A percentile compares a stretch with the other conserved stretches of the same genome.
phyloP scores from a whole-genome alignment of 768 basidiomycete genomes.

The Pilatotrama ljubarskyi region DNA sequence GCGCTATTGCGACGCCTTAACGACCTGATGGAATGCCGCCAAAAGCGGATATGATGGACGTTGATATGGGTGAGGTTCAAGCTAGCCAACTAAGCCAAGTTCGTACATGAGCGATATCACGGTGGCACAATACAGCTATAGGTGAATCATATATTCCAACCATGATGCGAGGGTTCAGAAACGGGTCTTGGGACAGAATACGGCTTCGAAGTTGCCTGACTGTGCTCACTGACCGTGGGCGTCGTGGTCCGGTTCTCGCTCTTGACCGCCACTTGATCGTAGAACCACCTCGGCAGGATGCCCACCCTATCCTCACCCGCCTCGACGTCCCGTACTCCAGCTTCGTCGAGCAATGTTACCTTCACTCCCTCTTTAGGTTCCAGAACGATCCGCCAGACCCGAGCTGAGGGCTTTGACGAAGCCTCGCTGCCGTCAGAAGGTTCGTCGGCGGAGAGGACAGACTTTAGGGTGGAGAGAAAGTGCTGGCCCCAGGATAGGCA shows the following conservation, averaged over 20 bases:
- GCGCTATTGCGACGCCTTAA: no score
- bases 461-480: slow-evolving; percentile 56
- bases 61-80: no score
- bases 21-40: no score
- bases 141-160: slow-evolving; percentile 8
- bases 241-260: not conserved
- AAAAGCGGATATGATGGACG: no score
- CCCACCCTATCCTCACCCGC: slow-evolving; percentile 74
- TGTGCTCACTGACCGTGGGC: not conserved
- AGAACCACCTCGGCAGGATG: slow-evolving; percentile 79
- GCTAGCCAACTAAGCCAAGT: no score
- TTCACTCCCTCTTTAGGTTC: slow-evolving; percentile 57
- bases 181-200: not conserved
- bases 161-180: not conserved
- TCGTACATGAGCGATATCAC: not conserved
- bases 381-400: slow-evolving; percentile 75
- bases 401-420: slow-evolving; percentile 10
- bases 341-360: slow-evolving; percentile 47
- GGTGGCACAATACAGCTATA: not conserved
- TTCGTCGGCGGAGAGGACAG: slow-evolving; percentile 8
- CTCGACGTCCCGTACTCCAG: slow-evolving; percentile 56
- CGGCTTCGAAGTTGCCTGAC: not conserved
- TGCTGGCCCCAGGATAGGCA: slow-evolving; percentile 75
- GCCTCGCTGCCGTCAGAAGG: slow-evolving; percentile 28
- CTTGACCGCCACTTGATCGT: slow-evolving; percentile 30